These are phyloP conservation scores for Avena sativa DNA, from an alignment of 176 grass and related monocot species.

Conservation along the genomic window DNA sequence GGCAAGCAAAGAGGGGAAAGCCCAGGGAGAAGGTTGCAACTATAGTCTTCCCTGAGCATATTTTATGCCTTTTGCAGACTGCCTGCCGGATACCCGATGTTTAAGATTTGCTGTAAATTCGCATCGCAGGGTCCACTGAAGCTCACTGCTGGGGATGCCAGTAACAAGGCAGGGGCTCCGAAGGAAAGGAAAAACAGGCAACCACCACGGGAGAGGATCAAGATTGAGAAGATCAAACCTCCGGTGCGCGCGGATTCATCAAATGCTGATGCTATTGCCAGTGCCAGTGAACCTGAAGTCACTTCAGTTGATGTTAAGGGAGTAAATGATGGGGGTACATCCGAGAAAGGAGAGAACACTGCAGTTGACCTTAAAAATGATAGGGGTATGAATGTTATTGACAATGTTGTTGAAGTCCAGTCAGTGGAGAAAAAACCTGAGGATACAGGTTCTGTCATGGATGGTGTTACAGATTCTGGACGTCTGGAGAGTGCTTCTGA, in stretches of 20 bases:
- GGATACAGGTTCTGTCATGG: constrained; percentile 46
- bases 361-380: constrained; percentile 43
- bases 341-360: constrained; percentile 44
- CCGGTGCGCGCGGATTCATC: constrained; percentile 40
- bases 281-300: constrained; percentile 51
- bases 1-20: constrained; percentile 68
- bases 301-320: constrained; percentile 46
- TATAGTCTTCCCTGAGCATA: constrained; percentile 25
- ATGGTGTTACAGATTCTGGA: constrained; percentile 39
- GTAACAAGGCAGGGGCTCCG: constrained; percentile 45
- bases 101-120: constrained; percentile 32
- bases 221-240: constrained; percentile 65
- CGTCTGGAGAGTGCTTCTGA: constrained; percentile 44
- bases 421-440: constrained; percentile 37
- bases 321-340: constrained; percentile 37
- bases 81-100: not conserved
- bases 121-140: constrained; percentile 62
- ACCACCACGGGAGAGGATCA: constrained; percentile 43
- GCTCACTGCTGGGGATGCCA: constrained; percentile 50
- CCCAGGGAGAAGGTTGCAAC: constrained; percentile 72
- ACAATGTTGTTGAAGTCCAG: constrained; percentile 49
- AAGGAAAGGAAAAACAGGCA: constrained; percentile 66
- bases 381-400: constrained; percentile 35
- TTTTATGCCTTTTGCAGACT: constrained; percentile 21
- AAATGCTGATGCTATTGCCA: constrained; percentile 55